Base-by-base conservation (phyloP, 2,329 filamentous ascomycete species). In the Alternaria conjuncta region DNA sequence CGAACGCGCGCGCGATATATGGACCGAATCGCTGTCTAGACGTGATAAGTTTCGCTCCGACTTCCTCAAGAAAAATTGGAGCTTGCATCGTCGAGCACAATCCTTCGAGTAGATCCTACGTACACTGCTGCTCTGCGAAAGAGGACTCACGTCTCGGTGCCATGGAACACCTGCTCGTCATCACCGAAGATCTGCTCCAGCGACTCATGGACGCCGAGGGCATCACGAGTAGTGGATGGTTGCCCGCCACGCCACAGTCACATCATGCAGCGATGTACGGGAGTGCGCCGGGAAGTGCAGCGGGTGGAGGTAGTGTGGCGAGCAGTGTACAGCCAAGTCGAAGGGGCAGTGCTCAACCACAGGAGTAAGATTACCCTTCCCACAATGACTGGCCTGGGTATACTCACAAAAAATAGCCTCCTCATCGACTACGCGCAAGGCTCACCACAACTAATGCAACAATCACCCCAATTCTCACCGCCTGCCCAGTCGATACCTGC, bases 41-140 rank as follows among this genome's bases (percentile, higher is more conserved):
- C 69, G 68, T 78, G 59, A 73, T 79, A 70, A 78, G 72, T 64
- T 79, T 73, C 72, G 73, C 74, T 23, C 71, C 71, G 54, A 74
- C 72, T 65, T 77, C 74, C 41, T 74, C 73, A 63, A 71, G 71
- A 68, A 76, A 71, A 69, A 76, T 75, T 63, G 74, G 67, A 56
- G 77, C 76, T 65, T 76, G 75, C 61, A 77, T 79, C 65, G 74
- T 79, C 64, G 77, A 79, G 65, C 77, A 79, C 71, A 76, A 75
- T 68, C 73, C 72, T 45, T 72, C 65, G 55, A 75, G 73, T 70
- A 75, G 72, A 57, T 77, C 76, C 9, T 79, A 72, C 60, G 67
- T 79, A 8, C 77, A 79, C 62, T 79, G 76, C 60, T 68, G 67
- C 36, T 77, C 74, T 20, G 75, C 77, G 6, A 75, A 75, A 21